Evolutionary conservation across 352 stramenopile species (phyloP).

Genomic region (Phytophthora cryptogea): DNA sequence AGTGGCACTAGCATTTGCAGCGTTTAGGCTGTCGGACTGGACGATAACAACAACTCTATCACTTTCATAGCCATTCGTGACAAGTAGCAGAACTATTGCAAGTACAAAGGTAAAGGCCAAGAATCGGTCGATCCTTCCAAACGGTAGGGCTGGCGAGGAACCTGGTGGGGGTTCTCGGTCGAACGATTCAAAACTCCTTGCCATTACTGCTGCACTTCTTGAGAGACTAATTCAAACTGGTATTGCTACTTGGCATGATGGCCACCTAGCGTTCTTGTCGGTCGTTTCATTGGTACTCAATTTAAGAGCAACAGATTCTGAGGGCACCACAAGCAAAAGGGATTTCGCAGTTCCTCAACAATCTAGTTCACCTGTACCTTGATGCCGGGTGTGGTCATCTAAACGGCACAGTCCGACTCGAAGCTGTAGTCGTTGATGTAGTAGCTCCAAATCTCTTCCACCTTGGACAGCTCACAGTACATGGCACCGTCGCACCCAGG

Average conservation of each 20-base stretch:
- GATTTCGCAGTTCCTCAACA: too few relatives aligned
- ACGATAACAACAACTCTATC: constrained; percentile 4
- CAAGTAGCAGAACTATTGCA: constrained; percentile 16
- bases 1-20: constrained; percentile 10
- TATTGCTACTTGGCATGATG: not conserved
- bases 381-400: constrained; percentile 4
- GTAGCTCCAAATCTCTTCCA: constrained; percentile 57
- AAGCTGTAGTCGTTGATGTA: constrained; percentile 58
- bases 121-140: constrained; percentile 16
- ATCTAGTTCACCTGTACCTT: not conserved
- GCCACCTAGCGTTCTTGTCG: constrained; percentile 14
- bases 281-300: constrained; percentile 9
- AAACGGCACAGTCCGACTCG: constrained; percentile 33
- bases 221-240: not conserved
- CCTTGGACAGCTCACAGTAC: constrained; percentile 50
- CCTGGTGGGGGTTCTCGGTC: constrained; percentile 9
- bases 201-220: constrained; percentile 4
- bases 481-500: constrained; percentile 49
- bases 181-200: constrained; percentile 24
- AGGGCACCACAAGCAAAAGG: too few relatives aligned
- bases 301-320: constrained; percentile 7
- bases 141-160: constrained; percentile 2
- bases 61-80: constrained; percentile 20
- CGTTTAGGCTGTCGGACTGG: constrained; percentile 15
- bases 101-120: constrained; percentile 15